A percentile compares a stretch with the other conserved stretches of the same genome.
Evolutionary conservation across 352 stramenopile genomes (phyloP).

Genomic region (Phytopythium ostracodes): DNA sequence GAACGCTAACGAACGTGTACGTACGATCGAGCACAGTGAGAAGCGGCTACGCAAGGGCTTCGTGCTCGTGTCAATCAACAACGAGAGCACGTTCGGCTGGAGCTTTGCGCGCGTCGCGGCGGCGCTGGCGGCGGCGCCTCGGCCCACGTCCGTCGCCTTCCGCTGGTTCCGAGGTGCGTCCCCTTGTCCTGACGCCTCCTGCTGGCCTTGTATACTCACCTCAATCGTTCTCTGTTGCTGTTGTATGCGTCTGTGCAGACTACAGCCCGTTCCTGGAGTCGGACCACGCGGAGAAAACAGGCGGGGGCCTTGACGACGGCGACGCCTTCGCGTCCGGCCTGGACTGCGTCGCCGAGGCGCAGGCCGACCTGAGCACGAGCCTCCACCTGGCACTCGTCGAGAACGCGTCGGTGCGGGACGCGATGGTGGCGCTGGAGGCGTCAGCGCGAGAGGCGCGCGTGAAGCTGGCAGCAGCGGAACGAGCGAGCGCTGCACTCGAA

Average conservation of each 20-base stretch:
- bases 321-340: slow-evolving; percentile 37
- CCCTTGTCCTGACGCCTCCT: too few relatives aligned
- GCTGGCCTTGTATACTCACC: too few relatives aligned
- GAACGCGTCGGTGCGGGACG: slow-evolving; percentile 72
- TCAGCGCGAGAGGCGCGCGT: slow-evolving; percentile 39
- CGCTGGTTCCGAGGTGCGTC: slow-evolving; percentile 65
- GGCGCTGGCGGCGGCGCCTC: slow-evolving; percentile 46
- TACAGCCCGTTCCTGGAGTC: slow-evolving; percentile 76
- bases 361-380: slow-evolving; percentile 53
- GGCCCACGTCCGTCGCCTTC: slow-evolving; percentile 69
- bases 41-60: slow-evolving; percentile 69
- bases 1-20: too few relatives aligned
- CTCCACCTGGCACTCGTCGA: slow-evolving; percentile 69
- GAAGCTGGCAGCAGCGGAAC: slow-evolving; percentile 25
- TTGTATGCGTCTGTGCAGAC: slow-evolving; percentile 18
- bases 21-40: too few relatives aligned
- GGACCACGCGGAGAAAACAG: slow-evolving; percentile 34
- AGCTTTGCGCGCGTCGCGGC: slow-evolving; percentile 50
- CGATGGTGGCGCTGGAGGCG: slow-evolving; percentile 51
- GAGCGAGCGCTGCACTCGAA: slow-evolving; percentile 19
- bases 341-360: slow-evolving; percentile 56
- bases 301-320: slow-evolving; percentile 7
- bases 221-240: not conserved
- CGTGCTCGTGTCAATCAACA: slow-evolving; percentile 72
- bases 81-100: slow-evolving; percentile 68